phyloP scores from a whole-genome alignment of 139 green algal genomes.

The Asterochloris sp. region DNA sequence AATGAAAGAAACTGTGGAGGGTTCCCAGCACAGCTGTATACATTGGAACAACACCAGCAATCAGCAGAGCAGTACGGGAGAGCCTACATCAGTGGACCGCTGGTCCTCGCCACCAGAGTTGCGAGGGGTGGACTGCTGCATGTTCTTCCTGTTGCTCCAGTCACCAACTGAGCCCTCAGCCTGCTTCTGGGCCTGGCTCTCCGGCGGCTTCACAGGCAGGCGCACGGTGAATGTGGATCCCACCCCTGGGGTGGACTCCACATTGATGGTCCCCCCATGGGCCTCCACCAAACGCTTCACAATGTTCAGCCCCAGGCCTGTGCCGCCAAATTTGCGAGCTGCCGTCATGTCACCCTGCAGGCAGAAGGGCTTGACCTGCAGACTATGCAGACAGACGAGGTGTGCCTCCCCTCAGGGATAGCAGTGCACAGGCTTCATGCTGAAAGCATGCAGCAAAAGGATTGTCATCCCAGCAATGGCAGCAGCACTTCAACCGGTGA shows the following conservation, averaged over 20 bases:
- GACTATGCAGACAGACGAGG: neutral
- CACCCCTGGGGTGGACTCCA: slow-evolving; percentile 28
- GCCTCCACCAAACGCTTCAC: slow-evolving; percentile 64
- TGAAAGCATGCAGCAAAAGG: neutral
- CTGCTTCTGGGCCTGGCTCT: neutral
- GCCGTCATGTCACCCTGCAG: slow-evolving; percentile 68
- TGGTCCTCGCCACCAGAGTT: no score
- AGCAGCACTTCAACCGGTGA: neutral
- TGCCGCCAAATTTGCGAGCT: slow-evolving; percentile 71
- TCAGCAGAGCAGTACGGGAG: no score
- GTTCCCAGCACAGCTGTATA: no score
- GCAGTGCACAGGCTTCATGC: neutral
- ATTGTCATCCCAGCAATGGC: neutral
- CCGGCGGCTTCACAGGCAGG: slow-evolving; percentile 23
- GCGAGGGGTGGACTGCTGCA: neutral
- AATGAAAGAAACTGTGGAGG: no score
- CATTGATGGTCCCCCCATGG: slow-evolving; percentile 49
- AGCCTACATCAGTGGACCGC: no score
- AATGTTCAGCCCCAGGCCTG: slow-evolving; percentile 63
- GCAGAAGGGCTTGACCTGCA: neutral
- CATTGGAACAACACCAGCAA: no score
- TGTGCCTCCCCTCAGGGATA: neutral
- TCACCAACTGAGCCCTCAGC: neutral
- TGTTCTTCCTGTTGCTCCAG: neutral
- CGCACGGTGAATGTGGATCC: slow-evolving; percentile 64